Base-by-base conservation (phyloP, 768 basidiomycete genomes). In the Macrolepiota fuliginosa region DNA sequence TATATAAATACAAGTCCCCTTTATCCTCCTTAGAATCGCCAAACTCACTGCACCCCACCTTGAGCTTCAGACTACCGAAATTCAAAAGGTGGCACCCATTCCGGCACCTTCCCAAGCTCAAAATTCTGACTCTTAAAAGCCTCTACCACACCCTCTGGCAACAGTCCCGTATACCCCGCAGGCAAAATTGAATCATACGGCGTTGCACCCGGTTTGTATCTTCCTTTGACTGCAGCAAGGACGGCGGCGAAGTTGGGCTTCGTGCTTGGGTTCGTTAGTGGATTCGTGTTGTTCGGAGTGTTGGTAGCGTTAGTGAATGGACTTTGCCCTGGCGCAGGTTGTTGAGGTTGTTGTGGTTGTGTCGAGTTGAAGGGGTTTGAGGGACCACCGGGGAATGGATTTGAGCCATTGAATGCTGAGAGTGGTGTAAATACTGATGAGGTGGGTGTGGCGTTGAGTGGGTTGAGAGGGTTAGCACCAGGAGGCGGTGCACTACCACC, bases 61-160 rank as follows among this genome's bases (percentile, higher is more conserved):
- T 27, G 10, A 19, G 4, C 22, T 22, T 11, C 25, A 19, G 11
- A 35, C 27, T 32, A 61, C 40, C 86, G 76, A 61, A 86, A 68
- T 67, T 85, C 83, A 56, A 82, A 66, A 9, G 89, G 91, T 40
- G 90, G 91, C 59, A 87, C 76, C 85, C 86, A 91, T 61, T 90
- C 89, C 1, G 90, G 90, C 51, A 92, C 79, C 62, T 81, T 81
- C 52, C 70, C 86, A 84, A 83, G 89, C 67, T 84, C 85, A 66
- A 92, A 92, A 72, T 73, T 83, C 57, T 76, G 73, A 19, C 72
- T 72, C 64, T 75, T 68, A 66, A 91, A 91, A 42, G 86, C 85
- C 5, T 81, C 80, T 66, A 77, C 69, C 56, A 77, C 82, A 4
- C 66, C 68, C 52, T 74, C 68, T 1, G 91, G 88, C 25, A 91